phyloP scores from a whole-genome alignment of 129 eudicot genomes.

The Flaveria trinervia region DNA sequence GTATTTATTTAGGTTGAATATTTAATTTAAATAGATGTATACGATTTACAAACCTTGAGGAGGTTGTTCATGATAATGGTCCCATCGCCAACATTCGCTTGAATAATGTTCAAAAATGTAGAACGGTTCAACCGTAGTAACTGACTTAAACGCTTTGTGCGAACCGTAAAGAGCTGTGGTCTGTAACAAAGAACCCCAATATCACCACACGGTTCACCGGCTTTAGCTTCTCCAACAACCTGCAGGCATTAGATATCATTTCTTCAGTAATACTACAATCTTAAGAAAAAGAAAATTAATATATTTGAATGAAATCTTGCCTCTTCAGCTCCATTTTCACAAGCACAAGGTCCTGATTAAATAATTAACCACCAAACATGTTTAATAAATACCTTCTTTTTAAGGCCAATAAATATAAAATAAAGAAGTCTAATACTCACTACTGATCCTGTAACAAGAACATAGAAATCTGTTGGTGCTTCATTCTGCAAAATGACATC shows the following conservation, averaged over 20 bases:
- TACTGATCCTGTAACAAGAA: slow-evolving; percentile 87
- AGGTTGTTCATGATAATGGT: slow-evolving; percentile 88
- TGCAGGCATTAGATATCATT: slow-evolving; percentile 26
- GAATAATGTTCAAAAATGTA: slow-evolving; percentile 70
- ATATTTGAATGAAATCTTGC: slow-evolving; percentile 38
- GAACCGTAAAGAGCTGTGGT: slow-evolving; percentile 89
- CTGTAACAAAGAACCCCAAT: slow-evolving; percentile 93
- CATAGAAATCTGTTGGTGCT: slow-evolving; percentile 93
- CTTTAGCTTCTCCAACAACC: slow-evolving; percentile 77
- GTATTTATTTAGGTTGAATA: neutral
- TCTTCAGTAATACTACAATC: slow-evolving; percentile 4
- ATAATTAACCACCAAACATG: slow-evolving; percentile 20
- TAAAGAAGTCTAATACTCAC: slow-evolving; percentile 37
- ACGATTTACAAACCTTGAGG: slow-evolving; percentile 62
- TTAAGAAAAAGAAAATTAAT: neutral
- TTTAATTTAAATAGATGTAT: neutral
- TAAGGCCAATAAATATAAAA: neutral
- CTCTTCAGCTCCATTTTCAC: slow-evolving; percentile 70
- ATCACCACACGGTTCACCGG: slow-evolving; percentile 88
- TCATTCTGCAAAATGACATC: slow-evolving; percentile 97
- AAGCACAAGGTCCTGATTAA: slow-evolving; percentile 67
- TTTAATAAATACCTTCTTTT: neutral
- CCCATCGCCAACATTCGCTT: slow-evolving; percentile 97
- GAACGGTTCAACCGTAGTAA: slow-evolving; percentile 75
- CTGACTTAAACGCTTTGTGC: slow-evolving; percentile 80